Conservation (phyloP, 495 filamentous ascomycete species). For the Tricharina praecox region DNA sequence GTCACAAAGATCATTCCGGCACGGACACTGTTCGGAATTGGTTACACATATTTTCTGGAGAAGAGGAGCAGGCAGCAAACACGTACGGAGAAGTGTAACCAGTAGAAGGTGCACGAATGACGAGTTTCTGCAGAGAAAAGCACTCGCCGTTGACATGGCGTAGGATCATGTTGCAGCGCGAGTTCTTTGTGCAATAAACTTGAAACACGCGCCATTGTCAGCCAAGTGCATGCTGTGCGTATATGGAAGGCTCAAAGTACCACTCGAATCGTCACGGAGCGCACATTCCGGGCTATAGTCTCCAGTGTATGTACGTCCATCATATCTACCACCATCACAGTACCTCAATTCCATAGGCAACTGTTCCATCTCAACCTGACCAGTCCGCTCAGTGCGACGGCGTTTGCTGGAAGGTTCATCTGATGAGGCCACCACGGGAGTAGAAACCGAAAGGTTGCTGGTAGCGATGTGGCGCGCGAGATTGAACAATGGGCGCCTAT, state of each 20-base stretch:
- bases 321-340: slow-evolving; percentile 59
- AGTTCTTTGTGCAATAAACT: slow-evolving; percentile 77
- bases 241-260: slow-evolving; percentile 3
- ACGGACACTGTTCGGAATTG: slow-evolving; percentile 46
- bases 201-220: slow-evolving; percentile 6
- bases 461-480: background rate
- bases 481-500: slow-evolving; percentile 1
- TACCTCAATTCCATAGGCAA: slow-evolving; percentile 7
- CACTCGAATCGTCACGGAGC: slow-evolving; percentile 52
- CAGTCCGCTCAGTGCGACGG: background rate
- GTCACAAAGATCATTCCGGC: slow-evolving; percentile 87
- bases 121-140: slow-evolving; percentile 64
- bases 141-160: slow-evolving; percentile 58
- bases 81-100: slow-evolving; percentile 78
- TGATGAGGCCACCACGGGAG: background rate
- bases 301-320: slow-evolving; percentile 36
- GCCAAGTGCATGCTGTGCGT: background rate
- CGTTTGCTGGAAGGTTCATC: slow-evolving; percentile 6
- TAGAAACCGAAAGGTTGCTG: background rate
- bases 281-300: slow-evolving; percentile 64
- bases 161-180: slow-evolving; percentile 68
- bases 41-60: slow-evolving; percentile 11
- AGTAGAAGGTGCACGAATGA: slow-evolving; percentile 69
- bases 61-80: slow-evolving; percentile 2
- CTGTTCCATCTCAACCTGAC: slow-evolving; percentile 3